Evolutionary conservation across 768 basidiomycete species (phyloP), one percentile per base, ranked within the genome.

Genomic region (Tulasnella sp.): DNA sequence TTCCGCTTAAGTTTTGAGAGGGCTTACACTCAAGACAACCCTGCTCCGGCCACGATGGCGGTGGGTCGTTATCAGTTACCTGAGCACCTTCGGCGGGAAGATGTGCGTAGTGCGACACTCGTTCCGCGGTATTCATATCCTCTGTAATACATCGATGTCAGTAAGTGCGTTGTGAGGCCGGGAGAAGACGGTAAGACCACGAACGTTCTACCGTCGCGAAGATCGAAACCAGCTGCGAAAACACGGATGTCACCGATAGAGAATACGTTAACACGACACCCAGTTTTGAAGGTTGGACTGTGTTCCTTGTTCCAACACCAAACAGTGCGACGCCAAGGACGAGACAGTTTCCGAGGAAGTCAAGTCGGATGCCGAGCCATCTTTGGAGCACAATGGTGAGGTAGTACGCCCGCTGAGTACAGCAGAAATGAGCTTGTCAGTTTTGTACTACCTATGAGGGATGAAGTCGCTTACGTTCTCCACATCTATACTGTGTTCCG

Each of bases 291-390:
- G 93, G 85, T 0, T 84, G 87, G 51, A 92, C 84, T 12, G 72
- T 77, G 67, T 84, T 84, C 42, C 87, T 77, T 2, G 82, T 80
- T 11, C 77, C 84, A 19, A 94, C 82, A 9, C 87, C 75, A 60
- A 96, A 76, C 66, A 97, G 76, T 1, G 87, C 78, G 42, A 96
- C 89, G 84, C 86, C 50, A 92, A 70, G 54, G 4, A 19, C 63
- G 45, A 67, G 62, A 17, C 71, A 74, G 65, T 71, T 73, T 17
- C 92, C 92, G 24, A 96, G 76, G 64, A 86, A 80, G 70, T 94
- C 93, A n/a, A 96, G 76, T 3, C 92, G 82, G 48, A 94, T 80
- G 53, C 86, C 89, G 27, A 97, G 82, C 92, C 87, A 92, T 53
- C 86, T 76, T 80, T 82, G 63, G 61, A 65, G 50, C 9, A 57